Evolutionary conservation across 2,329 filamentous ascomycete species (phyloP), one percentile per base, ranked within the genome.

Genomic region (Volutella citrinella): DNA sequence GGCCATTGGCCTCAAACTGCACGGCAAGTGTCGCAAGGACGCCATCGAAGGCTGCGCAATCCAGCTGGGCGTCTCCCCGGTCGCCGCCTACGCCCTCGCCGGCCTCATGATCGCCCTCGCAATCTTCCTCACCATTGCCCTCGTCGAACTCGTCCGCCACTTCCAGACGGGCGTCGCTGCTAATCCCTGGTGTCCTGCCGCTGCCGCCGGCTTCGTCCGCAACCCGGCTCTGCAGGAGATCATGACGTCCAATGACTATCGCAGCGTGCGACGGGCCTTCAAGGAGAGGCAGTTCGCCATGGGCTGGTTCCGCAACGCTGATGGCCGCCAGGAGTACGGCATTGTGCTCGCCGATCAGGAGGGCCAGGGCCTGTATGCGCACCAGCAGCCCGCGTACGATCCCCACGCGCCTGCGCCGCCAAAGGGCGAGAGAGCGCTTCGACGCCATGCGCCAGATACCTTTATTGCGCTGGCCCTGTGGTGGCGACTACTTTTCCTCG

Each of bases 381-480:
- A n/a, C n/a, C n/a, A n/a, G n/a, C n/a, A n/a, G n/a, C n/a, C n/a
- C n/a, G n/a, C n/a, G n/a, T n/a, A n/a, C n/a, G n/a, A n/a, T n/a
- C n/a, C n/a, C n/a, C n/a, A n/a, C n/a, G n/a, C n/a, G n/a, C n/a
- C n/a, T n/a, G n/a, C n/a, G n/a, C n/a, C n/a, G n/a, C n/a, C n/a
- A n/a, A n/a, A n/a, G n/a, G n/a, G n/a, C n/a, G n/a, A n/a, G n/a
- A n/a, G n/a, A n/a, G n/a, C n/a, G n/a, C n/a, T n/a, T n/a, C 34
- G 20, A 0, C 45, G 21, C 1, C 27, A 32, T n/a, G 43, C 30
- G 10, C 45, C 43, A 3, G 42, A 48, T 5, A 63, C 60, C 1
- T 66, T 67, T 18, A 52, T 64, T 19, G 48, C 60, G 0, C 46
- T 67, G 12, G 57, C 56, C 5, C 48, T 57, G 15, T 52, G 53